Evolutionary conservation across 345 rosid genomes (phyloP).

Genomic region (rapeseed (Brassica napus)): Da-Ae NC_063434.1:4601501-4602000

Average conservation of each 20-base stretch:
- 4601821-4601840: background rate
- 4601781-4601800: conserved; percentile 81
- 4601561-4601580: conserved; percentile 52
- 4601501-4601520: conserved; percentile 68
- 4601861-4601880: background rate
- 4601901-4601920: conserved; percentile 92
- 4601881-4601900: conserved; percentile 28
- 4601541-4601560: conserved; percentile 80
- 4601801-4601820: conserved; percentile 67
- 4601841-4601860: background rate
- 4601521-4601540: conserved; percentile 82
- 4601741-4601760: conserved; percentile 74
- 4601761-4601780: conserved; percentile 81
- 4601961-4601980: conserved; percentile 93
- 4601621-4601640: background rate
- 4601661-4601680: conserved; percentile 72
- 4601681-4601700: conserved; percentile 63
- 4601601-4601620: background rate
- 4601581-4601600: background rate
- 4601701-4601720: conserved; percentile 77
- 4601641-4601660: conserved; percentile 50
- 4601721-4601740: conserved; percentile 78
- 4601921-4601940: conserved; percentile 92
- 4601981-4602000: conserved; percentile 2
- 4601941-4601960: conserved; percentile 92